Evolutionary conservation across 2,329 filamentous ascomycete genomes (phyloP).

Genomic region (Leptosphaerulina australis): DNA sequence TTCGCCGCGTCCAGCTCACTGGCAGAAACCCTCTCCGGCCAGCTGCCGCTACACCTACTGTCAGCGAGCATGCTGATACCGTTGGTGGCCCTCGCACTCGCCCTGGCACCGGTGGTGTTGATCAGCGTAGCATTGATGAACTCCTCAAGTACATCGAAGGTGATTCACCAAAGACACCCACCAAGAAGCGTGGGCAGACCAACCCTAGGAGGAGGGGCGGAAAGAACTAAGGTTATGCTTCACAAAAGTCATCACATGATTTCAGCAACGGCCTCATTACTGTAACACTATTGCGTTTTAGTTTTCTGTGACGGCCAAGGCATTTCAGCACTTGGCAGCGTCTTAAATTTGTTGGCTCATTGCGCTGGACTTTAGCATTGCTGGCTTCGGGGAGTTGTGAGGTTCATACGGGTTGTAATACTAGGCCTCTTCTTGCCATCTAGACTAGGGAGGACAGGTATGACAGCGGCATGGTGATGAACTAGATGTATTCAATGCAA

Average conservation of each 20-base stretch:
- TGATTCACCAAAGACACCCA: conserved; percentile 49
- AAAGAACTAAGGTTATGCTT: conserved; percentile 7
- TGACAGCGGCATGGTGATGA: conserved; percentile 15
- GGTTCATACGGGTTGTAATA: conserved; percentile 14
- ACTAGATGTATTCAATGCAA: conserved; percentile 15
- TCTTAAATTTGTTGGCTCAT: conserved; percentile 14
- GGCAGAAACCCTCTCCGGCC: conserved; percentile 60
- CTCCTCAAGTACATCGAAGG: conserved; percentile 95
- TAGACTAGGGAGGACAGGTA: conserved; percentile 21
- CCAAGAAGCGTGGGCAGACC: conserved; percentile 52
- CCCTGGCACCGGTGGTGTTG: conserved; percentile 56
- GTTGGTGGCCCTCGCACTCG: conserved; percentile 46
- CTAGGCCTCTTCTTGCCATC: conserved; percentile 15
- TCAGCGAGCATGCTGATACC: conserved; percentile 54
- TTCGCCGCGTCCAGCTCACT: conserved; percentile 73
- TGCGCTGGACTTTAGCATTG: conserved; percentile 13
- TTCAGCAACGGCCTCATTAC: conserved; percentile 11
- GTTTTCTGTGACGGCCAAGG: conserved; percentile 10
- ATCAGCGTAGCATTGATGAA: conserved; percentile 88
- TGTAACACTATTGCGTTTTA: conserved; percentile 16
- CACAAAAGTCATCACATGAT: conserved; percentile 11
- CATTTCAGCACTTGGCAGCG: conserved; percentile 9
- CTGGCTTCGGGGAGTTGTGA: conserved; percentile 15
- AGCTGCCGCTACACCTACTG: conserved; percentile 65
- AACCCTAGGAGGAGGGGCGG: conserved; percentile 52